Evolutionary conservation across 495 filamentous ascomycete genomes (phyloP), one percentile per base, ranked within the genome.

Genomic region (Hypoxylon perforatum): DNA sequence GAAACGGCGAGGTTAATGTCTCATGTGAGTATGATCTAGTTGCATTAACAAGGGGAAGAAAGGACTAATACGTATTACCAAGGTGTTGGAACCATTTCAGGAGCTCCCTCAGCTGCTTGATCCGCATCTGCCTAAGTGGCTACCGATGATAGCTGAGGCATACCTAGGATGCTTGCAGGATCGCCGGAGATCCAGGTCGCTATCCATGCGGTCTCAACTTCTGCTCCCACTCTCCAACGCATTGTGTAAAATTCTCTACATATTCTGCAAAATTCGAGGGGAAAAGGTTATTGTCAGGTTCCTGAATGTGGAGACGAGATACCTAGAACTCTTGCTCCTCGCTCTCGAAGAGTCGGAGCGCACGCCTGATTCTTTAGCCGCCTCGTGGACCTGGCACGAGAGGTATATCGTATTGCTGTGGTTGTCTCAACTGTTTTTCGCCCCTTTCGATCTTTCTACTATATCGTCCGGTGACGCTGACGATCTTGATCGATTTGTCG

Each of bases 71-170:
- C 39, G 18, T 19, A 10, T 15, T 19, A 10, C 55, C 4, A 28
- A 77, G 76, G 76, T 96, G 82, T 83, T 99, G 30, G 93, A 97
- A 61, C 92, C 90, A 35, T 98, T 98, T 72, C 95, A 97, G 82
- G 95, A 97, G 79, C 90, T 92, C 69, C 94, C 95, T 17, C 95
- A 99, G 73, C 86, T 99, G 4, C 86, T 99, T n/a, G 95, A 99
- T 76, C 89, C 93, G 1, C 82, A 95, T 73, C 84, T 99, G 44
- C 85, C 88, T 58, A 81, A 79, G 58, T 86, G 96, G 72, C 75
- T 99, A 38, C 86, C 91, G 30, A 80, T 84, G 7, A 81, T 97
- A 45, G 88, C 91, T 17, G 82, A 86, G 72, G 88, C 90, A 35
- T 94, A 92, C 64, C 78, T 97, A 28, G 85, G 86, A 58, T 91